phyloP scores from a whole-genome alignment of 1,139 yeast genomes.

The Hyphopichia buzzinii region DNA sequence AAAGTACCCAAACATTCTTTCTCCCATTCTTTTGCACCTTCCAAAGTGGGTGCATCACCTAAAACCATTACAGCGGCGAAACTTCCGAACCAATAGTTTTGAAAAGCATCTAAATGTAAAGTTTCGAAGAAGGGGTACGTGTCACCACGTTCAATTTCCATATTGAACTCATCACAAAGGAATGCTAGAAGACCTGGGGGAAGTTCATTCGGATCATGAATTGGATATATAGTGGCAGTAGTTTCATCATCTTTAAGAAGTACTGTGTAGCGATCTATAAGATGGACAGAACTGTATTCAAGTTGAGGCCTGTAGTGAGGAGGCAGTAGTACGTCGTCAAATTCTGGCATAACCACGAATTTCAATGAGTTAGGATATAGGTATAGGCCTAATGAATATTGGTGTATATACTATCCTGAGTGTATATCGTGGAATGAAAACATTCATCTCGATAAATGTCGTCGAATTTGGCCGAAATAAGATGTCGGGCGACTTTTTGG shows the following conservation, averaged over 20 bases:
- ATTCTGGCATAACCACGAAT: slow-evolving; percentile 40
- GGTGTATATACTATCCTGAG: slow-evolving; percentile 18
- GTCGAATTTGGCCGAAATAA: no score
- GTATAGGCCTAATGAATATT: no score
- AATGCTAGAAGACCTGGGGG: slow-evolving; percentile 81
- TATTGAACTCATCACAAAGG: slow-evolving; percentile 86
- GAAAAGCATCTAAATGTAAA: slow-evolving; percentile 69
- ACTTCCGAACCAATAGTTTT: slow-evolving; percentile 81
- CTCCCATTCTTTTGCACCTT: slow-evolving; percentile 75
- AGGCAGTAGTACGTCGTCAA: slow-evolving; percentile 34
- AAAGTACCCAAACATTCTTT: slow-evolving; percentile 87
- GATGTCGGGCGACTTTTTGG: no score
- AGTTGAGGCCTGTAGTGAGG: slow-evolving; percentile 33
- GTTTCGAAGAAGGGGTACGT: slow-evolving; percentile 84
- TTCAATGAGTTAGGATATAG: no score
- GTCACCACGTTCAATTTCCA: slow-evolving; percentile 88
- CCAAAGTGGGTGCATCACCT: slow-evolving; percentile 64
- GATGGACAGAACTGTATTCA: slow-evolving; percentile 32
- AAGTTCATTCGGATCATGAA: slow-evolving; percentile 58
- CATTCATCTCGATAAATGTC: slow-evolving; percentile 4
- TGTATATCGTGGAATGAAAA: slow-evolving; percentile 27
- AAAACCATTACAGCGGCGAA: slow-evolving; percentile 85
- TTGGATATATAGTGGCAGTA: slow-evolving; percentile 88
- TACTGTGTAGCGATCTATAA: slow-evolving; percentile 56
- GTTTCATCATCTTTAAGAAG: slow-evolving; percentile 85